Evolutionary conservation across 176 grass and related monocot species (phyloP).

Genomic region (Chrysopogon serrulatus): DNA sequence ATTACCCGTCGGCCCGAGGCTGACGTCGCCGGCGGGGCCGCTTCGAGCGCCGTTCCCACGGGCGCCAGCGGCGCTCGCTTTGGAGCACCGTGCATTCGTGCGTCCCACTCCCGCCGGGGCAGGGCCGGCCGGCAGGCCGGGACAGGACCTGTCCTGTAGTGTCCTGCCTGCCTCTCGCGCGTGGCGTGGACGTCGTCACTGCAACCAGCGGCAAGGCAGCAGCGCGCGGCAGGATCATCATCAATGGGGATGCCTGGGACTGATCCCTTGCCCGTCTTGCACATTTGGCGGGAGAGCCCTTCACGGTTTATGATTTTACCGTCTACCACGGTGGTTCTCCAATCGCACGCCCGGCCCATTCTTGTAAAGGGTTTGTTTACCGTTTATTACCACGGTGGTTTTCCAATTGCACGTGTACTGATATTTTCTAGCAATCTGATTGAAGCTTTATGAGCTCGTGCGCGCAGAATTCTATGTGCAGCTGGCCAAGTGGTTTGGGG

Average conservation of each 20-base stretch:
- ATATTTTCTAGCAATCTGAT: not conserved
- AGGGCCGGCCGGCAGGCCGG: not conserved
- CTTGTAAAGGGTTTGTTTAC: not conserved
- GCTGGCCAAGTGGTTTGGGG: not conserved
- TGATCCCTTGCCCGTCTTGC: not conserved
- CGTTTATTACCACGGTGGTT: not conserved
- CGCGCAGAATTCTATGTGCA: not conserved
- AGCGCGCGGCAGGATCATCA: not conserved
- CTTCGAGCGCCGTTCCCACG: slow-evolving; percentile 6
- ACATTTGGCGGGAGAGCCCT: not conserved
- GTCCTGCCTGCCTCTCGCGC: not conserved
- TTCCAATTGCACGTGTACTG: not conserved
- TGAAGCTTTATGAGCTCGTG: not conserved
- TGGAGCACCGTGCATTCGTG: not conserved
- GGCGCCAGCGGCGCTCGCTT: not conserved
- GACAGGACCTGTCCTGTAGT: not conserved
- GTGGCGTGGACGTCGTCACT: not conserved
- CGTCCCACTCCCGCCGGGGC: not conserved
- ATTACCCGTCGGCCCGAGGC: not conserved
- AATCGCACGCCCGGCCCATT: not conserved
- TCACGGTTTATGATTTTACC: no score
- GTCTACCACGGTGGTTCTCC: no score
- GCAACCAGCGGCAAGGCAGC: not conserved
- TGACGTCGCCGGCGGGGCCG: not conserved
- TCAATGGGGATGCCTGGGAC: not conserved